Conservation (phyloP, 352 stramenopile genomes). For the Globisporangium apiculatum region DNA sequence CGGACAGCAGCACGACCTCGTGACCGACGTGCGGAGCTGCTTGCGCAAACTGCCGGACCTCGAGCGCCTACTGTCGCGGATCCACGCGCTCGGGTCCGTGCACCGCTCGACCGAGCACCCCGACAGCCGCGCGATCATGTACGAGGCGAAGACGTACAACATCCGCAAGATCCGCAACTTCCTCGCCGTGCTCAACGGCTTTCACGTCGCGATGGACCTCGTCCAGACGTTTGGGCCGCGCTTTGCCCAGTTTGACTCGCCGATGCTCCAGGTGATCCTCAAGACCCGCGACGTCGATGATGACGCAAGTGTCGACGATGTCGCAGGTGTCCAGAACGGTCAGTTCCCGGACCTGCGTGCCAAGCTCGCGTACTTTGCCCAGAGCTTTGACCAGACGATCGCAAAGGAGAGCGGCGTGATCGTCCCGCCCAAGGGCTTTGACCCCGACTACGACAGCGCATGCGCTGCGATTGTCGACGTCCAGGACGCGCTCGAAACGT, state of each 20-base stretch:
- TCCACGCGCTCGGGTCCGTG: conserved; percentile 93
- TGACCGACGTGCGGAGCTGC: conserved; percentile 78
- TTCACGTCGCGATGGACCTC: conserved; percentile 80
- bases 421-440: conserved; percentile 90
- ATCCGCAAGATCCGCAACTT: conserved; percentile 96
- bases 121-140: conserved; percentile 96
- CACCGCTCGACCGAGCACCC: conserved; percentile 88
- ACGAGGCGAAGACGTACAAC: conserved; percentile 96
- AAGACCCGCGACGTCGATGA: conserved; percentile 18
- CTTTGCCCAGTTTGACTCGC: conserved; percentile 47
- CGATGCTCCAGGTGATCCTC: conserved; percentile 49
- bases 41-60: conserved; percentile 93
- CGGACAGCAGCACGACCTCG: conserved; percentile 50
- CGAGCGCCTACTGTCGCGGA: conserved; percentile 93
- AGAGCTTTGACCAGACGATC: conserved; percentile 93
- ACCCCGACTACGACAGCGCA: conserved; percentile 92
- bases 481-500: conserved; percentile 87
- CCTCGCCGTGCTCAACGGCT: conserved; percentile 86
- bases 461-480: conserved; percentile 85
- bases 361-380: conserved; percentile 93
- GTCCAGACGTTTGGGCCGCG: conserved; percentile 72
- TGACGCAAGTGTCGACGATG: too few relatives aligned
- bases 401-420: conserved; percentile 91
- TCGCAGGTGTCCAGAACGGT: conserved; percentile 12
- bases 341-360: conserved; percentile 89